Evolutionary conservation across 2,329 filamentous ascomycete genomes (phyloP), one percentile per base, ranked within the genome.

Genomic region (Coniosporium tulheliwenetii): DNA sequence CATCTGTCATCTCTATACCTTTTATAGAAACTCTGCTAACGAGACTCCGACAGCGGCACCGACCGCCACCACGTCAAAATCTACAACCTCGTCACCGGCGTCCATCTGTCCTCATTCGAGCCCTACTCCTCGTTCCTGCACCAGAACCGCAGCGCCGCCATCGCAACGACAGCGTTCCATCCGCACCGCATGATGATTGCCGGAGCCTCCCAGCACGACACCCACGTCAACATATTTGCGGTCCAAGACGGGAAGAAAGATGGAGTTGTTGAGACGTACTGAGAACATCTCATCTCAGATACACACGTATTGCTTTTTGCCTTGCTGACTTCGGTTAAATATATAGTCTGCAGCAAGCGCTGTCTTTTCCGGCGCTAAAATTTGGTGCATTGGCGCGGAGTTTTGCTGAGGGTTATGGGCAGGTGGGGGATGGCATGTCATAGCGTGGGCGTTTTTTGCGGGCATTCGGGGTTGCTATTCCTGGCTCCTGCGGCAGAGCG

Each of bases 131-230:
- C 36, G 55, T 93, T 93, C 66, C 67, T 93, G 12, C 79, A 84
- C 47, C 81, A 86, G 52, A 85, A 78, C 55, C 80, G 84, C 39
- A 79, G 80, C 43, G 76, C 79, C 5, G 82, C 91, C 1, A 93
- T 98, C 48, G 79, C 86, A 2, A 75, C 83, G 31, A 94, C 89
- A 8, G 82, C 87, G 0, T 98, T 96, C 67, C 91, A 98, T 62
- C 91, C 91, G 1, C 91, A 98, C 60, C 77, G 82, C 40, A 87
- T 93, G 64, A 79, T 95, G 60, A 71, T 98, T 45, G 87, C 85
- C 31, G 91, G 83, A 52, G 83, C 87, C 1, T 84, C 86, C 3
- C 71, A 85, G 36, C 84, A 86, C 42, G 87, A 95, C 56, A 77
- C 87, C 44, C 84, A 95, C 57, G 79, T 98, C 53, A 95, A 93